Evolutionary conservation across 2,329 filamentous ascomycete genomes (phyloP).

Genomic region (Exophiala calicioides): DNA sequence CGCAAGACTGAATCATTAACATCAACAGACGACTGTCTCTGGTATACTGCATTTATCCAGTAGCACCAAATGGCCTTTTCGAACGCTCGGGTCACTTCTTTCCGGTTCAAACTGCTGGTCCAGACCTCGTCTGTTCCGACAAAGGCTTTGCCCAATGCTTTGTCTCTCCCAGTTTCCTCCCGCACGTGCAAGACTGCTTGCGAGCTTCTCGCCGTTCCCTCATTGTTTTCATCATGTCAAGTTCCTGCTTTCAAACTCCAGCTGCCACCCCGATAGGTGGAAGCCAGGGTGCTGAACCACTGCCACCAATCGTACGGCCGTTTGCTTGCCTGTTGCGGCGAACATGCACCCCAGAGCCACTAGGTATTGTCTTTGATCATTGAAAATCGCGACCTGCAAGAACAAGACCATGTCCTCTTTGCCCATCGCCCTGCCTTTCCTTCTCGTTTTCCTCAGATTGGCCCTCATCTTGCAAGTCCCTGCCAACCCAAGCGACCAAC

Average conservation of each 20-base stretch:
- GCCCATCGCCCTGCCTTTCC: background rate
- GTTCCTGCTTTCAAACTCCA: conserved; percentile 4
- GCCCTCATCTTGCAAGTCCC: conserved; percentile 13
- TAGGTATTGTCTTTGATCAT: conserved; percentile 14
- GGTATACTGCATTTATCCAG: too few relatives aligned
- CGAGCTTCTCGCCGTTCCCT: conserved; percentile 4
- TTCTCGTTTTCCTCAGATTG: conserved; percentile 12
- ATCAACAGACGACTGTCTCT: too few relatives aligned
- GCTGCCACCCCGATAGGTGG: conserved; percentile 2
- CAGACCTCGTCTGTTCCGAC: conserved; percentile 9
- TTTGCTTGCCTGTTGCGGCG: conserved; percentile 15
- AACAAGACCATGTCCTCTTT: conserved; percentile 16
- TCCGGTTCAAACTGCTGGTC: too few relatives aligned
- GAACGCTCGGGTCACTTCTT: too few relatives aligned
- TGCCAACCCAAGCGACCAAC: conserved; percentile 11
- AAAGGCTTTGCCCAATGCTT: conserved; percentile 11
- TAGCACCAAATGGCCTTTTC: too few relatives aligned
- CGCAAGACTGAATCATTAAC: too few relatives aligned
- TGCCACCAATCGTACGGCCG: background rate
- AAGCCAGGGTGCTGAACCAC: background rate
- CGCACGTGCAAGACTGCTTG: conserved; percentile 15
- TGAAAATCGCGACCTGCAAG: background rate
- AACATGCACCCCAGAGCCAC: conserved; percentile 15
- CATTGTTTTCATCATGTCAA: conserved; percentile 7
- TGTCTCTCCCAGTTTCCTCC: conserved; percentile 8